Percentiles rank a stretch among this genome's conserved stretches.
phyloP scores from a whole-genome alignment of 2,329 filamentous ascomycete species.

The Pseudopyrenochaeta lycopersici region DNA sequence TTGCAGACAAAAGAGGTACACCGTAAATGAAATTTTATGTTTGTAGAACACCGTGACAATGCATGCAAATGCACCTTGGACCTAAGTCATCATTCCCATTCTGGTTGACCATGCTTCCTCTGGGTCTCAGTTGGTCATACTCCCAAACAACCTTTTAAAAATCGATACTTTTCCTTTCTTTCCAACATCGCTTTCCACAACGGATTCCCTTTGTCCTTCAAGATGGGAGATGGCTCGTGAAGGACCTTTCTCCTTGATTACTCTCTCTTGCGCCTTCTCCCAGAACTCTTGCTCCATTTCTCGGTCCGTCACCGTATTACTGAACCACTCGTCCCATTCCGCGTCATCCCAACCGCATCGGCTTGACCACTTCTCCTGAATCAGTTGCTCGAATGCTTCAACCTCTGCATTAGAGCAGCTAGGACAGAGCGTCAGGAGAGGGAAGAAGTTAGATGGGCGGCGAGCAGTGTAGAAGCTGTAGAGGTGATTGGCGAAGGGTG shows the following conservation, averaged over 20 bases:
- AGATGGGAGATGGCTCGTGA: background rate
- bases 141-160: slow-evolving; percentile 29
- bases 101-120: too few species aligned
- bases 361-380: slow-evolving; percentile 31
- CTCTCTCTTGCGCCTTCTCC: slow-evolving; percentile 39
- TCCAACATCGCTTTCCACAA: slow-evolving; percentile 5
- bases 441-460: slow-evolving; percentile 22
- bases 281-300: slow-evolving; percentile 36
- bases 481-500: slow-evolving; percentile 31
- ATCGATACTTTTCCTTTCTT: slow-evolving; percentile 20
- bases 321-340: slow-evolving; percentile 40
- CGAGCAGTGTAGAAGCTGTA: slow-evolving; percentile 35
- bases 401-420: slow-evolving; percentile 35
- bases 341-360: slow-evolving; percentile 28
- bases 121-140: slow-evolving; percentile 1
- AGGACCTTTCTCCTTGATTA: slow-evolving; percentile 28
- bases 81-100: too few species aligned
- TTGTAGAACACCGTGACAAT: too few species aligned
- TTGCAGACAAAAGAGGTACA: too few species aligned
- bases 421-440: slow-evolving; percentile 36
- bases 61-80: too few species aligned
- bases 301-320: slow-evolving; percentile 24
- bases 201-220: slow-evolving; percentile 5
- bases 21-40: too few species aligned
- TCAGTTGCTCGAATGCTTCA: slow-evolving; percentile 24